phyloP scores from a whole-genome alignment of 768 basidiomycete species.

The Amanita pallidorosea region DNA sequence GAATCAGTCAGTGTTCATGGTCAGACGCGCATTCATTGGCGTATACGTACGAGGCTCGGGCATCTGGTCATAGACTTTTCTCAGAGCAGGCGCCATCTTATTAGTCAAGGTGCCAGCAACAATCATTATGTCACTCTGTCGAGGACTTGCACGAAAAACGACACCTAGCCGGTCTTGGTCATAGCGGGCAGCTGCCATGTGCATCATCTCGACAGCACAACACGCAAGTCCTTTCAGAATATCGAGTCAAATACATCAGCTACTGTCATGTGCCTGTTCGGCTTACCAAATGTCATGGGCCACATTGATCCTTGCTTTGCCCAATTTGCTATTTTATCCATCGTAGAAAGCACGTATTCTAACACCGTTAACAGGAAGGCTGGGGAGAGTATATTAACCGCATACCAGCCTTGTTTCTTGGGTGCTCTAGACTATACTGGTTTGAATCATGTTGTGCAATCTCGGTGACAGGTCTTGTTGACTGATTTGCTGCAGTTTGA shows the following conservation, averaged over 20 bases:
- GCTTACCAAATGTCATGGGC: conserved; percentile 91
- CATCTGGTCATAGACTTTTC: conserved; percentile 98
- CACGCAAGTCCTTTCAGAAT: conserved; percentile 73
- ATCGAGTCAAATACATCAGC: neutral
- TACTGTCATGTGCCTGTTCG: neutral
- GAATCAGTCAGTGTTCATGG: neutral
- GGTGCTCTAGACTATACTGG: conserved; percentile 78
- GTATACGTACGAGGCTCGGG: conserved; percentile 84
- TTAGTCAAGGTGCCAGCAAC: conserved; percentile 98
- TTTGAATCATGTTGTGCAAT: conserved; percentile 74
- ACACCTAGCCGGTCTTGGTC: conserved; percentile 97
- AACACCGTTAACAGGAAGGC: conserved; percentile 3
- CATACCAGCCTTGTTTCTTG: conserved; percentile 82
- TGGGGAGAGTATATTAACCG: conserved; percentile 2
- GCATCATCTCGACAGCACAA: conserved; percentile 99
- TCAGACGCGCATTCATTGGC: conserved; percentile 15
- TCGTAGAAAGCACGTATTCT: conserved; percentile 95
- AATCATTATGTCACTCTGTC: conserved; percentile 98
- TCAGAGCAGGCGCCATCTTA: conserved; percentile 98
- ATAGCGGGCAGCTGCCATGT: conserved; percentile 98
- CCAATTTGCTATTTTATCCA: conserved; percentile 98
- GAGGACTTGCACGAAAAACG: conserved; percentile 97
- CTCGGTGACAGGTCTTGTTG: conserved; percentile 47
- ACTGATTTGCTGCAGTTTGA: neutral
- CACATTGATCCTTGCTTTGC: conserved; percentile 96